Evolutionary conservation across 768 basidiomycete genomes (phyloP).

Genomic region (Dendrothele bispora): DNA sequence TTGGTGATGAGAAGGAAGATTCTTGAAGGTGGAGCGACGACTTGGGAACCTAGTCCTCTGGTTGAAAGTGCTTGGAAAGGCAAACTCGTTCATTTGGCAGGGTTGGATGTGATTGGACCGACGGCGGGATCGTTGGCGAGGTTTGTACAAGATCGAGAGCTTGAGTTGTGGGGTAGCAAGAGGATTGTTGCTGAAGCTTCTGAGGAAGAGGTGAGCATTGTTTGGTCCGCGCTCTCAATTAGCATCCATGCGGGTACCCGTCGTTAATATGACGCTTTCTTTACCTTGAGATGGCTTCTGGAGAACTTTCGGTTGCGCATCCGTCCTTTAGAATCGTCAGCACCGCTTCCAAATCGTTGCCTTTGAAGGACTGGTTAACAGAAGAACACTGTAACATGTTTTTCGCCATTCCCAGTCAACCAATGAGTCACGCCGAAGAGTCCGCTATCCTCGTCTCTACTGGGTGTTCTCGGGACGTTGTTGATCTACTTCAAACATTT

Average conservation of each 20-base stretch:
- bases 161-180: conserved; percentile 64
- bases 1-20: conserved; percentile 63
- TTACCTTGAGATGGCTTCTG: conserved; percentile 19
- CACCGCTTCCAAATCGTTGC: conserved; percentile 62
- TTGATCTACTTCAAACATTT: conserved; percentile 47
- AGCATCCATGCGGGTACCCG: no score
- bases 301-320: conserved; percentile 50
- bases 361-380: conserved; percentile 69
- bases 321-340: conserved; percentile 61
- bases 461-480: conserved; percentile 39
- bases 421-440: conserved; percentile 59
- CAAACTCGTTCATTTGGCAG: conserved; percentile 55
- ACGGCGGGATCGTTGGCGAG: conserved; percentile 65
- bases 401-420: conserved; percentile 58
- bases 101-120: conserved; percentile 62
- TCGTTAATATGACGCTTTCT: no score
- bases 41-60: conserved; percentile 38
- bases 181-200: conserved; percentile 54
- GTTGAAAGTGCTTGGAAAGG: conserved; percentile 62
- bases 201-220: conserved; percentile 39
- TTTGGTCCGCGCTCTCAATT: not conserved
- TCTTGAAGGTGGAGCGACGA: conserved; percentile 55
- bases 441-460: conserved; percentile 45
- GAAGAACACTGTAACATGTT: conserved; percentile 74
- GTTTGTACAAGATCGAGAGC: conserved; percentile 59